Percentiles rank a stretch among this genome's conserved stretches.
Conservation (phyloP, 1,139 yeast genomes). For the Suhomyces bribrorum region DNA sequence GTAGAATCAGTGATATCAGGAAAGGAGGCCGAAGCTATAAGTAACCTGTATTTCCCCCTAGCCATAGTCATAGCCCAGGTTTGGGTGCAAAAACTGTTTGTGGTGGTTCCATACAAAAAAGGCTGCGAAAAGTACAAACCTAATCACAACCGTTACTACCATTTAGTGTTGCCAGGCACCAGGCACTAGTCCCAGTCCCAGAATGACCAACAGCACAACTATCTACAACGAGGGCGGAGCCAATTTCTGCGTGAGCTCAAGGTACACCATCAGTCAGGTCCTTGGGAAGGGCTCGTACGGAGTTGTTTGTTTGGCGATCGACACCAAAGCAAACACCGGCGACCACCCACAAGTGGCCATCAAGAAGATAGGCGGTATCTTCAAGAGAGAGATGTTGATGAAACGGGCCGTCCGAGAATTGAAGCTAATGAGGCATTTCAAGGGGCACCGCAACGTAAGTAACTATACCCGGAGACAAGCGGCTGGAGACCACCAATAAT, state of each 20-base stretch:
- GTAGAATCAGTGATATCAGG: no score
- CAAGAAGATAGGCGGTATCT: conserved; percentile 73
- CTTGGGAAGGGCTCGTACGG: conserved; percentile 93
- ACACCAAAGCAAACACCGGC: conserved; percentile 33
- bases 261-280: conserved; percentile 63
- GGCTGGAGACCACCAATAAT: no score
- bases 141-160: no score
- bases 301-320: conserved; percentile 80
- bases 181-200: no score
- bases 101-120: no score
- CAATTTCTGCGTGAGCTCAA: conserved; percentile 62
- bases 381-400: conserved; percentile 61
- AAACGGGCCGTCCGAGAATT: conserved; percentile 79
- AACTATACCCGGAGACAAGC: no score
- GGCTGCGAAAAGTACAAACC: no score
- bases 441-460: conserved; percentile 73
- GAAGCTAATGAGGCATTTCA: conserved; percentile 72
- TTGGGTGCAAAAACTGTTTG: no score
- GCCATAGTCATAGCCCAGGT: no score
- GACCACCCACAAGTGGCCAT: conserved; percentile 55
- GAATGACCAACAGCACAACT: neutral
- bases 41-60: no score
- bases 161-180: no score
- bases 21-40: no score
- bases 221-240: conserved; percentile 23